Evolutionary conservation across 768 basidiomycete genomes (phyloP).

Genomic region (Epithele typhae): DNA sequence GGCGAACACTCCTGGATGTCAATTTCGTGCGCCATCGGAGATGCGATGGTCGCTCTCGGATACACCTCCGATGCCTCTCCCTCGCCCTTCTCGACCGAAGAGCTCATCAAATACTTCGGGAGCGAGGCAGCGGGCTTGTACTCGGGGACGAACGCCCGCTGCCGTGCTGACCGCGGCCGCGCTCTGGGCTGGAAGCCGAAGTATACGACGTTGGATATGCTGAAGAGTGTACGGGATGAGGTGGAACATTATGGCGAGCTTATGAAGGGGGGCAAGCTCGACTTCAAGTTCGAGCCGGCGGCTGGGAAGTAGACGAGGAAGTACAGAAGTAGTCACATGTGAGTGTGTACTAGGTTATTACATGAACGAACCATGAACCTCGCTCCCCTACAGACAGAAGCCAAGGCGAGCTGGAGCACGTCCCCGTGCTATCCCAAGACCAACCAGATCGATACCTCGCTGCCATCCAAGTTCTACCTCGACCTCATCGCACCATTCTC

Average conservation of each 20-base stretch:
- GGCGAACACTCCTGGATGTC: conserved; percentile 30
- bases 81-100: conserved; percentile 40
- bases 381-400: no score
- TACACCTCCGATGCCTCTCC: conserved; percentile 32
- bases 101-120: conserved; percentile 34
- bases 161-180: conserved; percentile 29
- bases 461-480: no score
- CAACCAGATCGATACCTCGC: no score
- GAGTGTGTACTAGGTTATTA: not conserved
- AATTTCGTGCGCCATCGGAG: conserved; percentile 34
- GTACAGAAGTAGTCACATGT: no score
- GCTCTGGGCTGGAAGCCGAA: conserved; percentile 51
- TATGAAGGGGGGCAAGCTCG: not conserved
- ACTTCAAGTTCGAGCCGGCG: not conserved
- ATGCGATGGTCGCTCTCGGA: conserved; percentile 31
- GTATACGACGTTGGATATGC: conserved; percentile 44
- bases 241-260: conserved; percentile 33
- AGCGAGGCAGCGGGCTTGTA: conserved; percentile 1
- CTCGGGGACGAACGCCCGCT: conserved; percentile 23
- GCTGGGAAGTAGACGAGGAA: no score
- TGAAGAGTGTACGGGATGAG: conserved; percentile 45
- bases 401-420: no score
- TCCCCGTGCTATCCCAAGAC: no score
- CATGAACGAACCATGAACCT: no score
- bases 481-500: no score